A percentile compares a stretch with the other conserved stretches of the same genome.
Conservation (phyloP, 2,329 filamentous ascomycete species). For the Epichloe elymi region DNA sequence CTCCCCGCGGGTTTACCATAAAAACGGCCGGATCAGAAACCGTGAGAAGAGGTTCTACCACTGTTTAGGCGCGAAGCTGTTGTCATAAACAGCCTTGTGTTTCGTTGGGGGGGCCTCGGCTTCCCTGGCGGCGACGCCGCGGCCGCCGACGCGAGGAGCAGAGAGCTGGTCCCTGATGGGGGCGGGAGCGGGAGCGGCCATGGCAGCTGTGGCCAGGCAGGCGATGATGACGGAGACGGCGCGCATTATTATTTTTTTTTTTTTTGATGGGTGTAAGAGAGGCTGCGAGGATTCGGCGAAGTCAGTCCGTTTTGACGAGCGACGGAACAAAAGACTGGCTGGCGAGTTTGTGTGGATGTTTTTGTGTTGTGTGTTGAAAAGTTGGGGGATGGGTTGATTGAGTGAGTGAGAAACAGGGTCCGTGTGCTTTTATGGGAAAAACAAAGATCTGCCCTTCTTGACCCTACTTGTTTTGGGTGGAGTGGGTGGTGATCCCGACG, state of each 20-base stretch:
- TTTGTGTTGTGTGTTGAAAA: no score
- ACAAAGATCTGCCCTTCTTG: no score
- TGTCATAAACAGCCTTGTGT: neutral
- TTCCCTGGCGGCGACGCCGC: neutral
- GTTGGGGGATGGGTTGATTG: no score
- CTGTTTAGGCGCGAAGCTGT: neutral
- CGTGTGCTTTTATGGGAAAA: no score
- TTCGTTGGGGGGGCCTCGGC: neutral
- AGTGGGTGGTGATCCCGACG: no score
- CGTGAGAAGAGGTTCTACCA: neutral
- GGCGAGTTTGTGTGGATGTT: neutral
- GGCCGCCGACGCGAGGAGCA: neutral
- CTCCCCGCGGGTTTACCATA: neutral
- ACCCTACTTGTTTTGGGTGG: no score
- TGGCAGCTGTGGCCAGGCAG: slow-evolving; percentile 1
- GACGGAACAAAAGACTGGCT: no score
- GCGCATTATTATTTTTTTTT: slow-evolving; percentile 1
- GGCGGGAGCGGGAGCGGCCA: neutral
- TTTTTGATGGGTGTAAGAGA: neutral
- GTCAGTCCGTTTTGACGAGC: no score
- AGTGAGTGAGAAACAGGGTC: no score
- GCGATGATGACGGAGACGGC: slow-evolving; percentile 1
- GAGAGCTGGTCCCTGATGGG: slow-evolving; percentile 3
- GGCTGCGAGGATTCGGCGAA: neutral
- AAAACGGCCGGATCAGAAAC: no score